Evolutionary conservation across 2,329 filamentous ascomycete species (phyloP), one percentile per base, ranked within the genome.

Genomic region (Coniochaeta sp.): DNA sequence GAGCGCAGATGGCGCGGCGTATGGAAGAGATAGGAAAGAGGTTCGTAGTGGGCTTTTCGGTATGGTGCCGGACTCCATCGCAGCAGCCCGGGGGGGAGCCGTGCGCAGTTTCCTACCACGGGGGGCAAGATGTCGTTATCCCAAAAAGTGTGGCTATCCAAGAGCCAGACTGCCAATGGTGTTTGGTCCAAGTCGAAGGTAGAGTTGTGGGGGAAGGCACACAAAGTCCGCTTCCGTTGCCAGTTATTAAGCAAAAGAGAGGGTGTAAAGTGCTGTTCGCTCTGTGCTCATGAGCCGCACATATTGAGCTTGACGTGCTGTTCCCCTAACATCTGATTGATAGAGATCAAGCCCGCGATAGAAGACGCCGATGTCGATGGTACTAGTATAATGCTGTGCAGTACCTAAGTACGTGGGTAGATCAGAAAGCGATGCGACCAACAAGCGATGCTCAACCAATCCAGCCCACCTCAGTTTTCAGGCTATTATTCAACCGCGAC

Each of bases 61-160:
- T 61, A 59, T 59, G 59, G 55, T 61, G 61, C 65, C 59, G 61
- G 58, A 62, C 65, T 67, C 66, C 65, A 69, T 68, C 64, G 63
- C 64, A 66, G 64, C 67, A 59, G 42, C 34, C 34, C 24, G 8
- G 24, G 36, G n/a, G 16, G n/a, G 22, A 56, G 22, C 42, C 24
- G 47, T 52, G 30, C 47, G 47, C 26, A 10, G 47, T 52, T 52
- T 52, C 47, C 47, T 52, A 30, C n/a, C 47, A 17, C n/a, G 22
- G 17, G 26, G 26, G 47, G 4, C 26, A 12, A 52, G 22, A 26
- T 52, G 30, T 50, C 44, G 44, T 50, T 26, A 14, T 28, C 22
- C 44, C n/a, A 4, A 26, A 14, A 50, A 50, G 44, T 26, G 44
- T 14, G n/a, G n/a, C 44, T 50, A 26, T 52, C 47, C 47, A n/a